Percentiles rank a stretch among this genome's conserved stretches.
phyloP scores from a whole-genome alignment of 257 asterid species.

The Solanum chiquidenum region DNA sequence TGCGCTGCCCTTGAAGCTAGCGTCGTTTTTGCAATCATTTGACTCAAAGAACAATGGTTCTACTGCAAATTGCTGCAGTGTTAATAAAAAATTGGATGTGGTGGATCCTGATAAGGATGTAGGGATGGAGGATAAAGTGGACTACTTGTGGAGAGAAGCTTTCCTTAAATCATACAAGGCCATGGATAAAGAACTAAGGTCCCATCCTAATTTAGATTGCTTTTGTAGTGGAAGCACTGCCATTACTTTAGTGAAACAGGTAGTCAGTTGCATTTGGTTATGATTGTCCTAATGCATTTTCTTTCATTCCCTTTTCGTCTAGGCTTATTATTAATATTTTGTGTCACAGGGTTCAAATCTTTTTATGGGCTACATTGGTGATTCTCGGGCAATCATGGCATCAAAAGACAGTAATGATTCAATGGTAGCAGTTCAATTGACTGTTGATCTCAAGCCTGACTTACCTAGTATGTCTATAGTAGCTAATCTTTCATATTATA shows the following conservation, averaged over 20 bases:
- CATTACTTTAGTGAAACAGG: constrained; percentile 81
- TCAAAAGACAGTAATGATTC: constrained; percentile 63
- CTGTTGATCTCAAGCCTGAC: constrained; percentile 97
- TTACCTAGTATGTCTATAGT: constrained; percentile 53
- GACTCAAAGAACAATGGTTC: constrained; percentile 50
- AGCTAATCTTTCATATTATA: neutral
- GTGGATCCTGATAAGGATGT: constrained; percentile 51
- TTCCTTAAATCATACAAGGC: constrained; percentile 78
- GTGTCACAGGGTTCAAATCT: constrained; percentile 65
- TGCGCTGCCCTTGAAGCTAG: constrained; percentile 59
- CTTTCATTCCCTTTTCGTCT: neutral
- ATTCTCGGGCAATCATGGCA: constrained; percentile 92
- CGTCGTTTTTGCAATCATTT: constrained; percentile 41
- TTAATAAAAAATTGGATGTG: constrained; percentile 46
- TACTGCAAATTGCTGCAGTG: constrained; percentile 53
- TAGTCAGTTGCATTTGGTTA: constrained; percentile 8
- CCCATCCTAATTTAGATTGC: constrained; percentile 86
- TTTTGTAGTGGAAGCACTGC: constrained; percentile 99
- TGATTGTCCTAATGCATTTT: neutral
- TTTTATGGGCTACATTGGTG: constrained; percentile 84
- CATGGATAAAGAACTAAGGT: constrained; percentile 90
- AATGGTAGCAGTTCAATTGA: constrained; percentile 77
- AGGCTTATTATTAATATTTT: neutral
- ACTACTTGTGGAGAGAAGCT: constrained; percentile 73
- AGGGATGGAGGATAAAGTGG: constrained; percentile 40